These are phyloP conservation scores for Aspergillus felis DNA, from an alignment of 2,329 filamentous ascomycete species.

Conservation along the genomic window DNA sequence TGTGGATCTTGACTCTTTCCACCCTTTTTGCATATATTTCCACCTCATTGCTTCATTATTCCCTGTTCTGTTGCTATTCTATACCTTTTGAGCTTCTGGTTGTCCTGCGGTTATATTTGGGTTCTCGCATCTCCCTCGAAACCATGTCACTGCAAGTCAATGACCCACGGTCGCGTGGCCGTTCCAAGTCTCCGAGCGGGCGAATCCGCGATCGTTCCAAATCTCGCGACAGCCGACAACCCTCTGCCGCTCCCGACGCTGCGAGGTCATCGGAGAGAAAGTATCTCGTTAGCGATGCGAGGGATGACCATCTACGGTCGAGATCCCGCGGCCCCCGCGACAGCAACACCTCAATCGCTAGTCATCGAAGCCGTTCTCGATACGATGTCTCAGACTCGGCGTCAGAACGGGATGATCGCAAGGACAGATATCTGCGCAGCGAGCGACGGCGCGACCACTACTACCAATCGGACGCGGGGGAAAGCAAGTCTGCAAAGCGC, in stretches of 20 bases:
- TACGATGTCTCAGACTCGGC: conserved; percentile 21
- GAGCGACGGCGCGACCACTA: conserved; percentile 19
- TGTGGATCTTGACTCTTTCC: background rate
- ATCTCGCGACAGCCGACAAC: conserved; percentile 39
- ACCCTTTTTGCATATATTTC: background rate
- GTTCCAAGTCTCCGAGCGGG: conserved; percentile 44
- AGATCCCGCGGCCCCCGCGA: conserved; percentile 15
- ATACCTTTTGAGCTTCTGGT: background rate
- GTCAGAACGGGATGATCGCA: conserved; percentile 17
- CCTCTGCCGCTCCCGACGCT: conserved; percentile 27
- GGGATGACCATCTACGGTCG: conserved; percentile 23
- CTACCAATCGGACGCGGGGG: conserved; percentile 25
- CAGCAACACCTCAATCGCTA: conserved; percentile 1
- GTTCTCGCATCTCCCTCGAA: conserved; percentile 2
- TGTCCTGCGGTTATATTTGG: conserved; percentile 1
- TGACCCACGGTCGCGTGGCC: conserved; percentile 41
- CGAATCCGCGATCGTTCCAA: conserved; percentile 40
- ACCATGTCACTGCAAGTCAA: conserved; percentile 37
- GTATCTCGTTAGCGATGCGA: conserved; percentile 27
- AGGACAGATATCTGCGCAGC: conserved; percentile 14
- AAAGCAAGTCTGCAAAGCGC: conserved; percentile 9
- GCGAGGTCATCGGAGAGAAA: conserved; percentile 14
- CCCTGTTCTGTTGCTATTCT: background rate
- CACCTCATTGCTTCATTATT: background rate
- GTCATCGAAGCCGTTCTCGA: conserved; percentile 16